These are phyloP conservation scores for Cystobasidium pallidum DNA, from an alignment of 1,284 basidiomycete species.

Conservation along the genomic window DNA sequence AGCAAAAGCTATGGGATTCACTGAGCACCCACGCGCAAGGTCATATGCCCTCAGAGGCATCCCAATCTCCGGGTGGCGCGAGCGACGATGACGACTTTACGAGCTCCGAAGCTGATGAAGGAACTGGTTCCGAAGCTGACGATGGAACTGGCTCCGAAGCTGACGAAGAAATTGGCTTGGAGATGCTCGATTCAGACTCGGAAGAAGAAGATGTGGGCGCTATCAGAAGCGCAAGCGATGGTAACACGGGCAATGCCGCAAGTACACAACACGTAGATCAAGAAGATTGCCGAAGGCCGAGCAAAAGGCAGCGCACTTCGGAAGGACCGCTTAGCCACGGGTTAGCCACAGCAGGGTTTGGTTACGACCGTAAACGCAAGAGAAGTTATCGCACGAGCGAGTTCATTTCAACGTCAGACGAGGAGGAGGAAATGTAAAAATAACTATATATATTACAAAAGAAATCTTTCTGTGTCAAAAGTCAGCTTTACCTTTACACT, in stretches of 20 bases:
- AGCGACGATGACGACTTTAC: neutral
- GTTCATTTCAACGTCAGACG: conserved; percentile 29
- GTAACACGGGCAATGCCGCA: neutral
- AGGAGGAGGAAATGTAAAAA: too few relatives aligned
- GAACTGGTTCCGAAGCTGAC: too few relatives aligned
- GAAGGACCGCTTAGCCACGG: neutral
- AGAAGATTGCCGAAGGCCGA: neutral
- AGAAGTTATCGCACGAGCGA: conserved; percentile 10
- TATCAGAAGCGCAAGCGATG: too few relatives aligned
- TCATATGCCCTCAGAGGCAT: neutral
- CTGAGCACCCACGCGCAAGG: neutral
- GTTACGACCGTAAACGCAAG: neutral
- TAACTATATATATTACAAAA: too few relatives aligned
- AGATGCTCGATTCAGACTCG: too few relatives aligned
- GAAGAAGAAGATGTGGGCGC: too few relatives aligned
- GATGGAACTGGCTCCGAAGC: neutral
- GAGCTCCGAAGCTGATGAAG: neutral
- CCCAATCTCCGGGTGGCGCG: too few relatives aligned
- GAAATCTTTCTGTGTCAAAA: too few relatives aligned
- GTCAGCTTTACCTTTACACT: too few relatives aligned
- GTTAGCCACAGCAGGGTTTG: neutral
- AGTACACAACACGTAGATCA: neutral
- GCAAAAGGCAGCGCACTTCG: neutral
- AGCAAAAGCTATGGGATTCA: conserved; percentile 22
- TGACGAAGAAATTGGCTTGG: neutral